Percentiles rank a stretch among this genome's conserved stretches.
These are phyloP conservation scores for Suillus subaureus DNA, from an alignment of 768 basidiomycete species.

Conservation along the genomic window DNA sequence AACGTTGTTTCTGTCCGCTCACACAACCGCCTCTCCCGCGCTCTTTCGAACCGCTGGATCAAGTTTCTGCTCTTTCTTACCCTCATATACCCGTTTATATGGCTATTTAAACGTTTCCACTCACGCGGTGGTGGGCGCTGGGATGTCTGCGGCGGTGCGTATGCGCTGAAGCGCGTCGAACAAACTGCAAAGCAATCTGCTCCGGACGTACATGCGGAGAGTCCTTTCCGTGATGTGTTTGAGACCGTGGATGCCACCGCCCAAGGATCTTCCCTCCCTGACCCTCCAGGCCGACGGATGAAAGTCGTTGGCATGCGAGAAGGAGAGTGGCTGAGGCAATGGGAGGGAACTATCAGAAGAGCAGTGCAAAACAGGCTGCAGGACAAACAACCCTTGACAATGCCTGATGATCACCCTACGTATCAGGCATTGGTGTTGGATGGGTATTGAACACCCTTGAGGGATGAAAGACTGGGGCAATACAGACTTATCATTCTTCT, in stretches of 20 bases:
- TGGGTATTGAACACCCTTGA: constrained; percentile 26
- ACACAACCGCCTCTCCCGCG: constrained; percentile 62
- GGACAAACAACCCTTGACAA: constrained; percentile 34
- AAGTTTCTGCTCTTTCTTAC: constrained; percentile 68
- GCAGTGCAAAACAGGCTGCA: constrained; percentile 53
- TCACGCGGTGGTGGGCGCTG: constrained; percentile 70
- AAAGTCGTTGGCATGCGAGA: constrained; percentile 63
- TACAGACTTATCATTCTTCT: neutral
- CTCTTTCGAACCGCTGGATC: constrained; percentile 71
- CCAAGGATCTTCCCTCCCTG: constrained; percentile 25
- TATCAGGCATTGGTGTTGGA: constrained; percentile 22
- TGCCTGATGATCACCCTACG: constrained; percentile 24
- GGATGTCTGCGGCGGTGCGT: constrained; percentile 77
- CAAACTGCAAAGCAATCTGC: constrained; percentile 18
- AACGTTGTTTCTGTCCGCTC: constrained; percentile 67
- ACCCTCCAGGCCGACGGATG: constrained; percentile 34
- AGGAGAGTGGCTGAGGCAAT: constrained; percentile 77
- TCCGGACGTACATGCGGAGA: constrained; percentile 12
- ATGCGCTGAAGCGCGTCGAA: constrained; percentile 58
- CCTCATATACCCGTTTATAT: constrained; percentile 78
- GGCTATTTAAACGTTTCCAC: constrained; percentile 76
- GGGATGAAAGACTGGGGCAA: neutral
- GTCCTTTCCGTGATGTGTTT: constrained; percentile 10
- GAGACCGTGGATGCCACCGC: neutral
- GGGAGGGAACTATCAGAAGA: constrained; percentile 69